Evolutionary conservation across 2,329 filamentous ascomycete genomes (phyloP), one percentile per base, ranked within the genome.

Genomic region (Canariomyces notabilis): DNA sequence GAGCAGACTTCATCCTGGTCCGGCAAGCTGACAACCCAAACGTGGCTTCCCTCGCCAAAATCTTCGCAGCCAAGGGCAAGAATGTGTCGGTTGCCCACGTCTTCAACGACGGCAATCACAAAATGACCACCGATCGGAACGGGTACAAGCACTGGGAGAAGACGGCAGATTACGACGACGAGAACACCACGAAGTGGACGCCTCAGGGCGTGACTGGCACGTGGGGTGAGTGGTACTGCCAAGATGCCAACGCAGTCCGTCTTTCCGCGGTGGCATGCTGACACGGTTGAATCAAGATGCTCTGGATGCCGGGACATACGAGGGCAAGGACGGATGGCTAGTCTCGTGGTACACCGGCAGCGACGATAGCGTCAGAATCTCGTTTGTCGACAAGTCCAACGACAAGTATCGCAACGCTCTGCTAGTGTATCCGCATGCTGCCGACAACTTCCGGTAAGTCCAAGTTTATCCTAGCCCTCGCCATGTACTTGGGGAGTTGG

Each of bases 181-280:
- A 57, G 34, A 53, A 57, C 22, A 67, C 64, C 0, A 53, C 42
- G 4, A 62, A 65, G 44, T 67, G 63, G 63, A 40, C 58, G 15
- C 64, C 64, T 1, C 64, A 67, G 37, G 65, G 65, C 5, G 59
- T 67, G 19, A 61, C 58, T n/a, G 60, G 60, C 19, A 62, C 64
- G 1, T 29, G 26, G 26, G 26, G 26, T 29, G 26, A 29, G 26
- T 29, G n/a, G n/a, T n/a, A n/a, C n/a, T n/a, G n/a, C n/a, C n/a
- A n/a, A 29, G 26, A 29, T 29, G 26, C 26, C 6, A 26, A 26
- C 8, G 9, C 26, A 8, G 7, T 8, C 26, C 7, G 4, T 29
- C 26, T 29, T 12, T 8, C 26, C 26, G 4, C 8, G 9, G 14
- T 29, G 26, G 9, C 9, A 11, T 29, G 26, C 8, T 29, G 8